Percentiles rank a stretch among this genome's conserved stretches.
phyloP scores from a whole-genome alignment of 129 eudicot genomes.

The Flaveria trinervia region DNA sequence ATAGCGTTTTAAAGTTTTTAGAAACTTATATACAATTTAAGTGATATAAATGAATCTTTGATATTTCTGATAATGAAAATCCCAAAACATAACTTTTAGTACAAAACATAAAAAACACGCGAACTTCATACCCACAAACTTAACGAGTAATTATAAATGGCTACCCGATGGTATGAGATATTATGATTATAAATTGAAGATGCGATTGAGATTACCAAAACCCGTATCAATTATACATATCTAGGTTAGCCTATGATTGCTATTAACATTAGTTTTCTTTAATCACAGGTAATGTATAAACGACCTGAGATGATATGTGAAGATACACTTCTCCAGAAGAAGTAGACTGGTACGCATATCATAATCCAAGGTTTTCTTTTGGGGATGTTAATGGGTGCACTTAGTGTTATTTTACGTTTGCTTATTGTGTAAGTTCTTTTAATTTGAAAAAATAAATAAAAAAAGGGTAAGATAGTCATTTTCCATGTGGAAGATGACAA shows the following conservation, averaged over 20 bases:
- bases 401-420: slow-evolving; percentile 33
- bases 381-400: slow-evolving; percentile 32
- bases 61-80: too few species aligned
- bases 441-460: background rate
- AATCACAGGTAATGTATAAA: slow-evolving; percentile 34
- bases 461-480: slow-evolving; percentile 36
- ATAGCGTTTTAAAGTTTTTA: background rate
- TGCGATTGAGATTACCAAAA: background rate
- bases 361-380: slow-evolving; percentile 35
- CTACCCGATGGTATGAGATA: too few species aligned
- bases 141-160: too few species aligned
- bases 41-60: too few species aligned
- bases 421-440: slow-evolving; percentile 35
- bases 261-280: background rate
- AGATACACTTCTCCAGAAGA: slow-evolving; percentile 26
- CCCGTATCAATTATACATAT: background rate
- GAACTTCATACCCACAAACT: too few species aligned
- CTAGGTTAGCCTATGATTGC: background rate
- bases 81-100: too few species aligned
- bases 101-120: too few species aligned
- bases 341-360: slow-evolving; percentile 33
- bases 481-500: slow-evolving; percentile 34
- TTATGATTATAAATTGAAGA: too few species aligned
- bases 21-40: background rate
- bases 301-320: slow-evolving; percentile 37